These are phyloP conservation scores for Flammula alnicola DNA, from an alignment of 1,284 basidiomycete genomes.

Conservation along the genomic window DNA sequence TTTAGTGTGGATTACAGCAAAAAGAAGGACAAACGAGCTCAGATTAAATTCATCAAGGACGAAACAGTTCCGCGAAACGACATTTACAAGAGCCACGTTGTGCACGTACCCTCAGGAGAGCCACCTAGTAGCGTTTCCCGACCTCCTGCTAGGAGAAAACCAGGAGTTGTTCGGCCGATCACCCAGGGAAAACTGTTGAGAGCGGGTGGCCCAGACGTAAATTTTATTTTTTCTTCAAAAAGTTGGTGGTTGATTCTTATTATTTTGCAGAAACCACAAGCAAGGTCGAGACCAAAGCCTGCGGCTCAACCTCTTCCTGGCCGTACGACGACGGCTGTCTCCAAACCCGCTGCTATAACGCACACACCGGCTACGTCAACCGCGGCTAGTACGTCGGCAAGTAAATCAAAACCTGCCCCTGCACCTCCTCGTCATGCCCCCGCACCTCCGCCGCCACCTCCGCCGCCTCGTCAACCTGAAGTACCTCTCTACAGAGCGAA, in stretches of 20 bases:
- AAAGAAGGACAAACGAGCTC: conserved; percentile 95
- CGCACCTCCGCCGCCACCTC: conserved; percentile 67
- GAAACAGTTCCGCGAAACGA: conserved; percentile 85
- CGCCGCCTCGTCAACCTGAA: conserved; percentile 49
- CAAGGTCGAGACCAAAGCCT: conserved; percentile 57
- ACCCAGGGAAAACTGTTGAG: conserved; percentile 83
- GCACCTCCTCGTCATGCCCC: conserved; percentile 37
- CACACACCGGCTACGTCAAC: conserved; percentile 55
- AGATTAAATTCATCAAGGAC: conserved; percentile 90
- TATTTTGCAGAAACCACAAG: conserved; percentile 44
- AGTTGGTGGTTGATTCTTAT: background rate
- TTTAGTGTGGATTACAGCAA: conserved; percentile 86
- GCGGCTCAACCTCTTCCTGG: conserved; percentile 60
- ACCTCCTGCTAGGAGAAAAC: conserved; percentile 87
- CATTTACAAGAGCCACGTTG: conserved; percentile 92
- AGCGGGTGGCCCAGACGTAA: conserved; percentile 73
- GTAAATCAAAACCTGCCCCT: conserved; percentile 34
- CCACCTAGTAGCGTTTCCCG: conserved; percentile 80
- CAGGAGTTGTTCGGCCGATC: conserved; percentile 82
- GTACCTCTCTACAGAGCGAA: conserved; percentile 72
- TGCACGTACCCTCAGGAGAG: conserved; percentile 90
- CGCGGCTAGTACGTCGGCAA: conserved; percentile 43
- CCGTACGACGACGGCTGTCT: conserved; percentile 49
- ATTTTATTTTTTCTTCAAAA: conserved; percentile 7
- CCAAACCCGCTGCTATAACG: conserved; percentile 54